These are phyloP conservation scores for Croton setiger DNA, from an alignment of 441 rosid genomes.

Conservation along the genomic window DNA sequence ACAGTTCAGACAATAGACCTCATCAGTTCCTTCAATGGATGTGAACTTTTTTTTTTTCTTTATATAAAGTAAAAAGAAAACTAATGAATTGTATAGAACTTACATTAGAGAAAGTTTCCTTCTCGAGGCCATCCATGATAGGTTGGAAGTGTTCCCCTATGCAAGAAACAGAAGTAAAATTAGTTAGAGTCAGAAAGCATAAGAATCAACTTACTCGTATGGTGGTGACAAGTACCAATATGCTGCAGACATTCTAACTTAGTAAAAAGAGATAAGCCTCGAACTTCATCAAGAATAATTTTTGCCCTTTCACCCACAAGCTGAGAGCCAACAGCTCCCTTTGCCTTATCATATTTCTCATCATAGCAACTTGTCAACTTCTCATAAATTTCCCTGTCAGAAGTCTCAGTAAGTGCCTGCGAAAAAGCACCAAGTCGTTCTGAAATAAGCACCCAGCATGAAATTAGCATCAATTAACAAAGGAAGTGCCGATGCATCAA, in stretches of 20 bases:
- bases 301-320: conserved; percentile 84
- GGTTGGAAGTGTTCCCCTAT: conserved; percentile 85
- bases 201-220: conserved; percentile 13
- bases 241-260: conserved; percentile 71
- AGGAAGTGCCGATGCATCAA: neutral
- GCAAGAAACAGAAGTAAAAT: conserved; percentile 21
- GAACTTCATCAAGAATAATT: conserved; percentile 86
- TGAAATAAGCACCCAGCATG: conserved; percentile 14
- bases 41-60: neutral
- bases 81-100: conserved; percentile 23
- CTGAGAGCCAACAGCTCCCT: conserved; percentile 85
- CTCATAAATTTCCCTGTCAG: conserved; percentile 73
- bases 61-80: neutral
- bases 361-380: conserved; percentile 59
- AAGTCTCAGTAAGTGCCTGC: conserved; percentile 78
- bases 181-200: conserved; percentile 8
- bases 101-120: conserved; percentile 48
- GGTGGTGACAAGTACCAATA: conserved; percentile 50
- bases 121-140: conserved; percentile 60
- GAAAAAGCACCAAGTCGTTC: conserved; percentile 16
- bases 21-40: neutral
- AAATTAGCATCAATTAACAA: conserved; percentile 5
- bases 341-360: conserved; percentile 50
- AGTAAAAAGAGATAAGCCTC: conserved; percentile 63
- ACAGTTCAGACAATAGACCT: neutral